Percentiles rank a stretch among this genome's conserved stretches.
These are phyloP conservation scores for Kluyveromyces sp. DNA, from an alignment of 1,139 yeast genomes.

Conservation along the genomic window DNA sequence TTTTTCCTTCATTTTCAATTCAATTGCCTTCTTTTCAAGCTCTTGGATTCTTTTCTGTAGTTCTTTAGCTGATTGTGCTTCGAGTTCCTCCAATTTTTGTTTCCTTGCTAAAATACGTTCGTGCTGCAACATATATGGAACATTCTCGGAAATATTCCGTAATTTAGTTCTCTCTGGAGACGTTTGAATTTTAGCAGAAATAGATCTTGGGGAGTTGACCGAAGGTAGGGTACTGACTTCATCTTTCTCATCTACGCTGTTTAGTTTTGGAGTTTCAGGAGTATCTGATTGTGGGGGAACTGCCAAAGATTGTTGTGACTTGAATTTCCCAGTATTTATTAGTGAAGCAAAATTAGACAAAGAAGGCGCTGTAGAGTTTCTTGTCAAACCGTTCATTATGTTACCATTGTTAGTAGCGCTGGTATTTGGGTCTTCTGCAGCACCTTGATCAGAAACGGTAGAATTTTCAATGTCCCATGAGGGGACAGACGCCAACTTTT, in stretches of 20 bases:
- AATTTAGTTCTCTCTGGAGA: conserved; percentile 60
- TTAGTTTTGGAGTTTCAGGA: conserved; percentile 24
- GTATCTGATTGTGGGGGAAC: conserved; percentile 15
- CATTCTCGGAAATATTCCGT: conserved; percentile 72
- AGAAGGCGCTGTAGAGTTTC: conserved; percentile 30
- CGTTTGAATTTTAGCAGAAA: conserved; percentile 42
- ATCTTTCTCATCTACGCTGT: conserved; percentile 5
- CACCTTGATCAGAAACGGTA: conserved; percentile 2
- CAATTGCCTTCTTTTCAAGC: conserved; percentile 67
- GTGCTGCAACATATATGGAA: conserved; percentile 71
- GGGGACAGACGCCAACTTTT: conserved; percentile 45
- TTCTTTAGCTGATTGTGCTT: conserved; percentile 68
- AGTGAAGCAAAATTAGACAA: conserved; percentile 30
- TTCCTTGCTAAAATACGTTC: conserved; percentile 69
- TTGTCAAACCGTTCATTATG: conserved; percentile 5
- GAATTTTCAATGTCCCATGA: conserved; percentile 10
- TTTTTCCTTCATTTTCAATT: conserved; percentile 59
- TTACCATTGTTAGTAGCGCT: conserved; percentile 5
- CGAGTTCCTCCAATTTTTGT: conserved; percentile 69
- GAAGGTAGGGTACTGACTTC: conserved; percentile 3
- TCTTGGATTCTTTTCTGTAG: conserved; percentile 66
- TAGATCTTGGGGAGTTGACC: conserved; percentile 30
- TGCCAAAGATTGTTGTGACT: conserved; percentile 26
- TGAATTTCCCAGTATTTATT: conserved; percentile 28
- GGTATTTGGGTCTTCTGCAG: not conserved